Percentiles rank a stretch among this genome's conserved stretches.
Evolutionary conservation across 495 filamentous ascomycete species (phyloP).

Genomic region (Daldinia childiae): DNA sequence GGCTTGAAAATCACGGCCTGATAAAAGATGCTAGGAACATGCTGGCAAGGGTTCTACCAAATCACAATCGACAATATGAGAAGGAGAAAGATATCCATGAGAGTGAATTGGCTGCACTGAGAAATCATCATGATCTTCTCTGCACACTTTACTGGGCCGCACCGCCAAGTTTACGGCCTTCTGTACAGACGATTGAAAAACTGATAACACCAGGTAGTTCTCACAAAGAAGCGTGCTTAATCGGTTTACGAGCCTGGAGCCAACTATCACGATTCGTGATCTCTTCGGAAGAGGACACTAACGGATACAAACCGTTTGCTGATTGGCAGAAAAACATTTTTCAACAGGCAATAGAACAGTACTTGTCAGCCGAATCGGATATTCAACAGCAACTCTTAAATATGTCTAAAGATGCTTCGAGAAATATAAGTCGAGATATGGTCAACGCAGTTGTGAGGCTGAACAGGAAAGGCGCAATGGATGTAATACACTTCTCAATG

Average conservation of each 20-base stretch:
- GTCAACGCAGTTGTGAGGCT: conserved; percentile 53
- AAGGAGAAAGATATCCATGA: conserved; percentile 80
- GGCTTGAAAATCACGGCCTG: conserved; percentile 65
- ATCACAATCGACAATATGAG: conserved; percentile 85
- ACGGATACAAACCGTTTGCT: conserved; percentile 65
- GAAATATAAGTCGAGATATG: conserved; percentile 50
- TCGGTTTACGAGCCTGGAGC: conserved; percentile 83
- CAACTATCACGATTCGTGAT: conserved; percentile 81
- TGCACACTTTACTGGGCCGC: conserved; percentile 89
- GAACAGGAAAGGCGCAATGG: conserved; percentile 58
- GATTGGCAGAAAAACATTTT: conserved; percentile 73
- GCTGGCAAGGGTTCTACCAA: conserved; percentile 82
- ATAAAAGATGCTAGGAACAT: conserved; percentile 80
- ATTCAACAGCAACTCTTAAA: conserved; percentile 58
- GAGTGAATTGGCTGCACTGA: conserved; percentile 81
- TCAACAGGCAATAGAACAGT: conserved; percentile 59
- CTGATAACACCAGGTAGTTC: conserved; percentile 82
- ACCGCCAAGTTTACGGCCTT: conserved; percentile 74
- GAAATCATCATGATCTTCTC: conserved; percentile 94
- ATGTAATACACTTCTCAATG: conserved; percentile 53
- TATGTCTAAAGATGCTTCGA: conserved; percentile 50
- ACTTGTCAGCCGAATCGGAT: conserved; percentile 58
- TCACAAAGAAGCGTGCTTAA: conserved; percentile 84
- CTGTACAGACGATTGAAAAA: conserved; percentile 73
- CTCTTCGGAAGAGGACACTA: conserved; percentile 63